These are phyloP conservation scores for Trichoderma virens DNA, from an alignment of 495 filamentous ascomycete genomes.

Conservation along the genomic window DNA sequence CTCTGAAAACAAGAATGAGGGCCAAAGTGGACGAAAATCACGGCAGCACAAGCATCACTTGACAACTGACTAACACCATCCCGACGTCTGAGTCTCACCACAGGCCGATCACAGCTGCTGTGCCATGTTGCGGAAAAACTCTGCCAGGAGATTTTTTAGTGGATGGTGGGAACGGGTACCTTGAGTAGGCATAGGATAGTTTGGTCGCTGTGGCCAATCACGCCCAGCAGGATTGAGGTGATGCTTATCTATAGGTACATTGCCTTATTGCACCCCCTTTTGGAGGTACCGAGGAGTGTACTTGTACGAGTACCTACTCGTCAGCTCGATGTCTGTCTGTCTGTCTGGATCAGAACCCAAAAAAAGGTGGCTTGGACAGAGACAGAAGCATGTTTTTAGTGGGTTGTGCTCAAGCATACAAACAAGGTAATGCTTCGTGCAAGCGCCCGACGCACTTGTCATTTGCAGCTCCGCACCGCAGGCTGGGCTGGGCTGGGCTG, in stretches of 20 bases:
- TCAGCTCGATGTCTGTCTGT: constrained; percentile 2
- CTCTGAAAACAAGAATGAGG: not conserved
- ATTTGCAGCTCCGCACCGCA: not conserved
- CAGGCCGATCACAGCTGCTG: not conserved
- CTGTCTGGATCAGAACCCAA: no score
- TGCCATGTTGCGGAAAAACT: not conserved
- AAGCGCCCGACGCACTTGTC: not conserved
- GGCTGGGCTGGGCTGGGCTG: no score
- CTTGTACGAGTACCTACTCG: no score
- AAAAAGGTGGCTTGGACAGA: not conserved
- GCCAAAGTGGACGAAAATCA: not conserved
- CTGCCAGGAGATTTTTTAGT: not conserved
- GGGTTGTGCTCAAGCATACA: not conserved
- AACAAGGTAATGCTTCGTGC: not conserved
- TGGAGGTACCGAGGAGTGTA: no score
- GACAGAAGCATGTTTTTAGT: no score
- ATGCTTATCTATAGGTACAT: not conserved
- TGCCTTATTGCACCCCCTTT: not conserved
- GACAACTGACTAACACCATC: not conserved
- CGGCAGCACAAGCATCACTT: not conserved
- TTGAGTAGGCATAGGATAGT: not conserved
- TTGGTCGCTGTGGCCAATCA: not conserved
- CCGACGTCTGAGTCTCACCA: not conserved
- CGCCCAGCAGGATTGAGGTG: not conserved
- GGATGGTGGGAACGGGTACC: not conserved